A percentile compares a stretch with the other conserved stretches of the same genome.
Evolutionary conservation across 2,329 filamentous ascomycete genomes (phyloP).

Genomic region (Myrmaecium sp.): DNA sequence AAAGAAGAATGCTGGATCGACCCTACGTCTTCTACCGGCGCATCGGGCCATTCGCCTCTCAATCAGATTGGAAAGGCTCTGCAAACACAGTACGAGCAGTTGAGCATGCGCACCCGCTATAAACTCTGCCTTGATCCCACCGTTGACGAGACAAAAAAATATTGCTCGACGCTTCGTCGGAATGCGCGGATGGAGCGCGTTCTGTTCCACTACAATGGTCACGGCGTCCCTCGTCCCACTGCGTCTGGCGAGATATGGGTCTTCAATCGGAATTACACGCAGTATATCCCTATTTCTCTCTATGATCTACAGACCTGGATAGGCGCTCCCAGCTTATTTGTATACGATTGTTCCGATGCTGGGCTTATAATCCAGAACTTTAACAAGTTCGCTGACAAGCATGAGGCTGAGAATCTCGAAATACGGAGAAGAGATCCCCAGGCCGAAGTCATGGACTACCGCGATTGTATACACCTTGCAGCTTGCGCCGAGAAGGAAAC

Average conservation of each 20-base stretch:
- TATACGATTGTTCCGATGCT: slow-evolving; percentile 94
- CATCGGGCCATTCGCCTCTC: slow-evolving; percentile 59
- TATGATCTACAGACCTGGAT: slow-evolving; percentile 95
- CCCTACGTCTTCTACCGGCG: slow-evolving; percentile 58
- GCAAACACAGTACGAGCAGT: slow-evolving; percentile 90
- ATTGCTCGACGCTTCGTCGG: slow-evolving; percentile 72
- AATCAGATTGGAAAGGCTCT: slow-evolving; percentile 91
- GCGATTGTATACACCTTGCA: slow-evolving; percentile 80
- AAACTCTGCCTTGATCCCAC: slow-evolving; percentile 95
- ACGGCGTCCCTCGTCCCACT: slow-evolving; percentile 91
- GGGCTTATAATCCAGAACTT: slow-evolving; percentile 94
- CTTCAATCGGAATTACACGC: slow-evolving; percentile 96
- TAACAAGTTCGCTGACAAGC: slow-evolving; percentile 84
- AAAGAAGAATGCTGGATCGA: slow-evolving; percentile 97
- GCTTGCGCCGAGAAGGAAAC: slow-evolving; percentile 85
- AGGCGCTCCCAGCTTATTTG: slow-evolving; percentile 85
- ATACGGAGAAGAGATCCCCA: slow-evolving; percentile 59
- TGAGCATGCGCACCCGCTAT: slow-evolving; percentile 89
- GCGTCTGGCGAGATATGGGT: slow-evolving; percentile 97
- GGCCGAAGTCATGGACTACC: slow-evolving; percentile 44
- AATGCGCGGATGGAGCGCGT: slow-evolving; percentile 94
- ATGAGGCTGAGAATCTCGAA: slow-evolving; percentile 76
- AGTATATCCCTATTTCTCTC: slow-evolving; percentile 92
- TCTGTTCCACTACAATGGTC: slow-evolving; percentile 96
- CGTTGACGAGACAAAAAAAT: slow-evolving; percentile 93